phyloP scores from a whole-genome alignment of 371 early-diverging fungal species.

The Mortierella sp. region DNA sequence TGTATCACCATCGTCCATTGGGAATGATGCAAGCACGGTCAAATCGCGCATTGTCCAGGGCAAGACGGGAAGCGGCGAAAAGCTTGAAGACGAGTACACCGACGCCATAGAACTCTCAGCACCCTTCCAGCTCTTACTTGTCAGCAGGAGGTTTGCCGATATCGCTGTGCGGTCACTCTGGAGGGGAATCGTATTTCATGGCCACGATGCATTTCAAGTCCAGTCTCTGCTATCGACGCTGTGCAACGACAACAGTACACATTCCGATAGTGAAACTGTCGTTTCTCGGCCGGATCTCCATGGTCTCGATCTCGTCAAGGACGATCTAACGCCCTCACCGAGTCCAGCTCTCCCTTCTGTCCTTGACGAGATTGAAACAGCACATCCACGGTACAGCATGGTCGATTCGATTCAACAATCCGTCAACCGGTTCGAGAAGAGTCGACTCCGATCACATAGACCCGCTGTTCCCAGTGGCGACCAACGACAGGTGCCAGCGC shows the following conservation, averaged over 20 bases:
- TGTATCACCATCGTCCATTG: background rate
- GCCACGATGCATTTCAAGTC: slow-evolving; percentile 32
- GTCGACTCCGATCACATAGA: background rate
- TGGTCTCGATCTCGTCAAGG: background rate
- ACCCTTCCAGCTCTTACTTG: slow-evolving; percentile 34
- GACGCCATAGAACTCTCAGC: slow-evolving; percentile 4
- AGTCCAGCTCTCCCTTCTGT: background rate
- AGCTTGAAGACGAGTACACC: background rate
- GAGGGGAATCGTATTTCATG: slow-evolving; percentile 40
- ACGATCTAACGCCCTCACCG: background rate
- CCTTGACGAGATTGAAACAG: background rate
- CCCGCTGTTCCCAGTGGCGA: background rate
- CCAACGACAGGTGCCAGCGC: too few relatives aligned
- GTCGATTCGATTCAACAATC: background rate
- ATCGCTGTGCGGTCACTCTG: slow-evolving; percentile 30
- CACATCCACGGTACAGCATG: background rate
- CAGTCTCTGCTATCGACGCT: slow-evolving; percentile 29
- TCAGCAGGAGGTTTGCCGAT: slow-evolving; percentile 31
- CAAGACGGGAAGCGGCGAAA: background rate
- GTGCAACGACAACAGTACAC: background rate
- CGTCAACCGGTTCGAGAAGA: background rate
- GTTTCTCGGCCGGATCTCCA: background rate
- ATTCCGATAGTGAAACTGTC: background rate
- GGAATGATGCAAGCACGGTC: background rate
- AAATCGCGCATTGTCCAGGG: background rate